phyloP scores from a whole-genome alignment of 768 basidiomycete genomes.

The Rhodosporidiobolus sp. region DNA sequence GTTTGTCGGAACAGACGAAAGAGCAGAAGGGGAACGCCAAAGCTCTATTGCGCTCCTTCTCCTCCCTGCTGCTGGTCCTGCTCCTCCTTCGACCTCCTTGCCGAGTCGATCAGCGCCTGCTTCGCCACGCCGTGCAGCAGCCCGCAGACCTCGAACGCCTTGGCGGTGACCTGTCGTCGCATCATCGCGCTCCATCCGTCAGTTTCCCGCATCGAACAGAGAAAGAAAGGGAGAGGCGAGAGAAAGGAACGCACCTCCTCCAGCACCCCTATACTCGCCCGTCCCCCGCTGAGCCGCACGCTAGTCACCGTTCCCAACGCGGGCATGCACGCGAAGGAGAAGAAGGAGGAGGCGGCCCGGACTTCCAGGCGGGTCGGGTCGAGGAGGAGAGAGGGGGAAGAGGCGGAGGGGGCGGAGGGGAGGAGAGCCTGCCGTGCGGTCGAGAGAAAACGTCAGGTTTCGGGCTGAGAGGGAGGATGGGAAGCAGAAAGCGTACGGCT shows the following conservation, averaged over 20 bases:
- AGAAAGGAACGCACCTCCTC: slow-evolving; percentile 9
- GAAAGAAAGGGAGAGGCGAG: not conserved
- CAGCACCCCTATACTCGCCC: not conserved
- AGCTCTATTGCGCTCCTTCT: not conserved
- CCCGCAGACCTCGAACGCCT: slow-evolving; percentile 13
- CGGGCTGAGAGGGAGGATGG: not conserved
- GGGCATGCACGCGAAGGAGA: slow-evolving; percentile 82
- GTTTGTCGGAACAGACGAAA: no score
- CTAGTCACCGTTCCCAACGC: slow-evolving; percentile 78
- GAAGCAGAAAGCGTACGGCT: slow-evolving; percentile 56
- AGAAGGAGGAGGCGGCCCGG: slow-evolving; percentile 58
- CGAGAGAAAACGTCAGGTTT: slow-evolving; percentile 53
- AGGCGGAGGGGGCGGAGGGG: slow-evolving; percentile 31
- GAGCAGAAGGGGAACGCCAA: not conserved
- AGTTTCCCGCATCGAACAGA: no score
- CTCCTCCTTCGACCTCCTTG: not conserved
- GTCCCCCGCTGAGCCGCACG: slow-evolving; percentile 56
- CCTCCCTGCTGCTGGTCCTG: no score
- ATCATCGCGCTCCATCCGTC: not conserved
- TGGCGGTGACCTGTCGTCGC: not conserved
- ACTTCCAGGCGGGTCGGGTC: slow-evolving; percentile 77
- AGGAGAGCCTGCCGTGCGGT: not conserved
- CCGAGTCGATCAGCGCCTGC: slow-evolving; percentile 10
- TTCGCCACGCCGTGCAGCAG: slow-evolving; percentile 22
- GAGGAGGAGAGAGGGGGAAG: slow-evolving; percentile 58